These are phyloP conservation scores for Lipomyces starkeyi DNA, from an alignment of 805 yeast species.

Conservation along the genomic window DNA sequence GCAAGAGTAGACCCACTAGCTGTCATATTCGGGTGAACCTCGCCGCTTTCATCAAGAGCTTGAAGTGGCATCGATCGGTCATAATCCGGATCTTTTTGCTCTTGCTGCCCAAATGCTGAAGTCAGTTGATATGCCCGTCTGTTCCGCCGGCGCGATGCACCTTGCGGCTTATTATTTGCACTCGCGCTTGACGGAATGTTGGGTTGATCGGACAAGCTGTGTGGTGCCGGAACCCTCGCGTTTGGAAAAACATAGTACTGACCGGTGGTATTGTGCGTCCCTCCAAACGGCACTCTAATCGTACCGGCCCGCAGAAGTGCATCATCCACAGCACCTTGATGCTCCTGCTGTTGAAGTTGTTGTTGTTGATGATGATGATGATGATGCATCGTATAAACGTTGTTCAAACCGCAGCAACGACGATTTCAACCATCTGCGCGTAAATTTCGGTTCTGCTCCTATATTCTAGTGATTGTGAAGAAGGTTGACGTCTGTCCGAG, in stretches of 20 bases:
- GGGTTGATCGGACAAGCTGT: background rate
- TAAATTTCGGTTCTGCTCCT: background rate
- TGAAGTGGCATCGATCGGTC: conserved; percentile 33
- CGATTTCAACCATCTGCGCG: background rate
- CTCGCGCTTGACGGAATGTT: background rate
- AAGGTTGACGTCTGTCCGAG: background rate
- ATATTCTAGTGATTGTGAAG: background rate
- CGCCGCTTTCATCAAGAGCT: background rate
- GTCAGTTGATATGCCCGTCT: background rate
- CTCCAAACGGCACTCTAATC: background rate
- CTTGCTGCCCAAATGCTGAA: background rate
- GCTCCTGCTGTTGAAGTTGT: background rate
- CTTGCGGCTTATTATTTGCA: background rate
- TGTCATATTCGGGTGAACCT: background rate
- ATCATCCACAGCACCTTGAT: background rate
- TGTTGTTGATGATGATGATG: background rate
- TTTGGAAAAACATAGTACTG: conserved; percentile 3
- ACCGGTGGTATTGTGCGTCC: background rate
- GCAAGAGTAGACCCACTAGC: conserved; percentile 7
- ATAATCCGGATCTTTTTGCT: conserved; percentile 31
- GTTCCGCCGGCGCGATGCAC: background rate
- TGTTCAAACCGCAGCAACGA: background rate
- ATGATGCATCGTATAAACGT: background rate
- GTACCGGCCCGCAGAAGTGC: background rate
- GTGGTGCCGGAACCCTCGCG: background rate